A percentile compares a stretch with the other conserved stretches of the same genome.
These are phyloP conservation scores for Strobilomyces confusus DNA, from an alignment of 768 basidiomycete species.

Conservation along the genomic window DNA sequence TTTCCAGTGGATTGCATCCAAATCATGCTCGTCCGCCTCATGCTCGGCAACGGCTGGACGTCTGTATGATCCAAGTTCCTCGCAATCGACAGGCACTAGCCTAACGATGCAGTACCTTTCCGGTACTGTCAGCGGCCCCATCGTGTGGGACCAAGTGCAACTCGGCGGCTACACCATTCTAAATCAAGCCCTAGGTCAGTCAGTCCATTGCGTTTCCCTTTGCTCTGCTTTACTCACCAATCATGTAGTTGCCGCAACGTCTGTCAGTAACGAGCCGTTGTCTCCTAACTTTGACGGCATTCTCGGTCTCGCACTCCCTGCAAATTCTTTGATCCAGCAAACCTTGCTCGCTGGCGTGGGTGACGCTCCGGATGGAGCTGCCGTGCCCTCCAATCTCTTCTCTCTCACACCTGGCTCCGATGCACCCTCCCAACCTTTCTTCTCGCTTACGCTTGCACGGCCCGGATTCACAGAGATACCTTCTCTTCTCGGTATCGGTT, in stretches of 20 bases:
- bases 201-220: background rate
- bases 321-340: constrained; percentile 61
- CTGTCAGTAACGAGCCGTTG: constrained; percentile 55
- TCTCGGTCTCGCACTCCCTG: constrained; percentile 71
- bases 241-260: constrained; percentile 52
- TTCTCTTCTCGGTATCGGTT: constrained; percentile 64
- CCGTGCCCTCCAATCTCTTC: constrained; percentile 68
- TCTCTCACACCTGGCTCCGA: constrained; percentile 50
- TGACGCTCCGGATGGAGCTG: constrained; percentile 59
- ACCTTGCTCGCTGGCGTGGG: constrained; percentile 44
- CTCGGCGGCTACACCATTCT: constrained; percentile 62
- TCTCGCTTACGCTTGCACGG: constrained; percentile 63
- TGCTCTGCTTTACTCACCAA: background rate
- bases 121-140: constrained; percentile 55
- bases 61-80: constrained; percentile 53
- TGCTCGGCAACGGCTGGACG: constrained; percentile 46
- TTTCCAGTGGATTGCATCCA: constrained; percentile 69
- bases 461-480: constrained; percentile 58
- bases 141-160: constrained; percentile 64
- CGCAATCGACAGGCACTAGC: constrained; percentile 37
- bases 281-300: constrained; percentile 57
- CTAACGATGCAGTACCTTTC: constrained; percentile 58
- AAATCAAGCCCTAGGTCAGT: constrained; percentile 67
- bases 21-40: constrained; percentile 51
- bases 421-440: constrained; percentile 59